Percentiles rank a stretch among this genome's conserved stretches.
Evolutionary conservation across 148 eudicot species (phyloP).

Genomic region (Mesembryanthemum crystallinum): DNA sequence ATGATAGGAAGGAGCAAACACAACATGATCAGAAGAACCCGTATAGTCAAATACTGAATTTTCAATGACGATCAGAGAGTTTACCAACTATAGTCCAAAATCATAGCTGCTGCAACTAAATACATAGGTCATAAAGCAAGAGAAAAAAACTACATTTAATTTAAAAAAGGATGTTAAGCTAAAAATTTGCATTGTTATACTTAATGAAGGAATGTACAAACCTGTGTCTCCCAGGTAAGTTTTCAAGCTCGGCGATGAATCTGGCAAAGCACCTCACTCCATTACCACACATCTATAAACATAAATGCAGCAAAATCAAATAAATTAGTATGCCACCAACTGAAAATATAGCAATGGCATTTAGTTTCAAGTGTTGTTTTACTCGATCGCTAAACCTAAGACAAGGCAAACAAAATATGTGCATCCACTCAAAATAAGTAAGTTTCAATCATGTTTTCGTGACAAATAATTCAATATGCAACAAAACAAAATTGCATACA

Average conservation of each 20-base stretch:
- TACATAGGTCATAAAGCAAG: neutral
- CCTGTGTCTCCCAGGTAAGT: slow-evolving; percentile 75
- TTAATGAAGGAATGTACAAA: slow-evolving; percentile 15
- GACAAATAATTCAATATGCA: neutral
- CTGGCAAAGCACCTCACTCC: slow-evolving; percentile 98
- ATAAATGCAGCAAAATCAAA: slow-evolving; percentile 4
- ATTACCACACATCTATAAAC: slow-evolving; percentile 90
- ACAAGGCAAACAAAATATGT: no score
- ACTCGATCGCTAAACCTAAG: neutral
- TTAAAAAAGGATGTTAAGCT: neutral
- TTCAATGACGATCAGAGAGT: no score
- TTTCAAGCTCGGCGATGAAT: slow-evolving; percentile 81
- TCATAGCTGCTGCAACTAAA: no score
- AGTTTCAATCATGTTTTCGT: no score
- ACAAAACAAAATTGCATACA: neutral
- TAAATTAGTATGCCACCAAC: no score
- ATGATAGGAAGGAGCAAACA: no score
- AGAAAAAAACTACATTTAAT: neutral
- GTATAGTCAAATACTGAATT: neutral
- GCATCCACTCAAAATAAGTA: no score
- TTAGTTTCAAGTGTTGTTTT: neutral
- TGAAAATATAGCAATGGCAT: neutral
- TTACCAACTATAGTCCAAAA: neutral
- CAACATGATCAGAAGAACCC: neutral
- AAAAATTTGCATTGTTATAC: neutral